A percentile compares a stretch with the other conserved stretches of the same genome.
Evolutionary conservation across 345 rosid species (phyloP).

Genomic region (Gossypium anomalum): DNA sequence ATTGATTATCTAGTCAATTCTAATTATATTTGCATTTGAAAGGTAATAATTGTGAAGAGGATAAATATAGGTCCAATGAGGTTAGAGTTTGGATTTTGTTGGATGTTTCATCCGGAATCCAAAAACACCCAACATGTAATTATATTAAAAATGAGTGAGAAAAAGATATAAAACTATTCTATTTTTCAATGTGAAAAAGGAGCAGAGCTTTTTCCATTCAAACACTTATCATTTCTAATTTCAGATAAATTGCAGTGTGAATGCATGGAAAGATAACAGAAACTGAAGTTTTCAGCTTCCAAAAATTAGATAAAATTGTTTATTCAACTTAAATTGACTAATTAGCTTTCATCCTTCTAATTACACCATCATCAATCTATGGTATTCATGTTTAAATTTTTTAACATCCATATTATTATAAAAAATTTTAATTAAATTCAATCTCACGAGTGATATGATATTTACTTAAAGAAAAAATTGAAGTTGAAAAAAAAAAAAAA

Average conservation of each 20-base stretch:
- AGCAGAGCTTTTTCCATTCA: neutral
- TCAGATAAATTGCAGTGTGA: neutral
- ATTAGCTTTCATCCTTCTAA: neutral
- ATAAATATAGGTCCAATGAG: slow-evolving; percentile 4
- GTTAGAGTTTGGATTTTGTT: neutral
- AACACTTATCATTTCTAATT: neutral
- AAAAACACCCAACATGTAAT: neutral
- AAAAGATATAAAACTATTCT: neutral
- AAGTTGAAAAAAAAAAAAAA: too few relatives aligned
- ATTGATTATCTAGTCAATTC: neutral
- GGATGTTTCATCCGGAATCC: slow-evolving; percentile 8
- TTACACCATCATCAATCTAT: too few relatives aligned
- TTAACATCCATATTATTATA: too few relatives aligned
- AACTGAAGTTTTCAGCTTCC: slow-evolving; percentile 12
- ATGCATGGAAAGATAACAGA: slow-evolving; percentile 13
- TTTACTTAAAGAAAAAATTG: too few relatives aligned
- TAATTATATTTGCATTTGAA: too few relatives aligned
- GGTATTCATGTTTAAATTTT: too few relatives aligned
- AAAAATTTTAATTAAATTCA: too few relatives aligned
- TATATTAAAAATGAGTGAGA: neutral
- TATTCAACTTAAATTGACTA: slow-evolving; percentile 12
- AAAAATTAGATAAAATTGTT: slow-evolving; percentile 2
- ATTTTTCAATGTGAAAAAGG: slow-evolving; percentile 7
- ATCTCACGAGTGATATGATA: too few relatives aligned
- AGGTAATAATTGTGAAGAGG: neutral